Conservation (phyloP, 371 early-diverging fungal species). For the Chytridiales sp. region DNA sequence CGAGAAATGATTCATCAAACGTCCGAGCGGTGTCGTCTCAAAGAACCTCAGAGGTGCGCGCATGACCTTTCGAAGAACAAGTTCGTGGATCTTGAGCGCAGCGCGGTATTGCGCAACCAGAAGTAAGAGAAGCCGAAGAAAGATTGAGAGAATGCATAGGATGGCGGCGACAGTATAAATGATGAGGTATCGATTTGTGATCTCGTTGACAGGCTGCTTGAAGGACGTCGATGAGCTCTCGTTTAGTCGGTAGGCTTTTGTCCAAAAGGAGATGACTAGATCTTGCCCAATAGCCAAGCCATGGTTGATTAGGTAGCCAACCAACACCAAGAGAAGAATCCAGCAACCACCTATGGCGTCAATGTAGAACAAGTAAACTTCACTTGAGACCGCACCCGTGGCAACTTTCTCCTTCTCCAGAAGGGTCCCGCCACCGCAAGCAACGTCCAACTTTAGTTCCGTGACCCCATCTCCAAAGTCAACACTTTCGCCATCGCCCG, state of each 20-base stretch:
- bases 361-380: constrained; percentile 31
- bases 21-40: constrained; percentile 77
- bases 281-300: constrained; percentile 10
- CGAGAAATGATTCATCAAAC: constrained; percentile 58
- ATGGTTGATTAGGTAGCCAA: constrained; percentile 24
- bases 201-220: background rate
- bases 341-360: constrained; percentile 28
- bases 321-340: constrained; percentile 13
- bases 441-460: background rate
- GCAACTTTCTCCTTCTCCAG: constrained; percentile 30
- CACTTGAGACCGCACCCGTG: constrained; percentile 18
- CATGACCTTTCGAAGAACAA: constrained; percentile 19
- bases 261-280: constrained; percentile 9
- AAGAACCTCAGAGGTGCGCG: constrained; percentile 70
- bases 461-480: background rate
- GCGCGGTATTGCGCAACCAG: constrained; percentile 9
- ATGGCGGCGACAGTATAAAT: constrained; percentile 16
- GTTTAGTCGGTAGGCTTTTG: constrained; percentile 2
- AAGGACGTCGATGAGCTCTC: background rate
- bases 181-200: constrained; percentile 15
- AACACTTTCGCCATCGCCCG: background rate
- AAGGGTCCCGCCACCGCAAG: constrained; percentile 11
- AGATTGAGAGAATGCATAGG: constrained; percentile 3
- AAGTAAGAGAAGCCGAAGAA: constrained; percentile 7
- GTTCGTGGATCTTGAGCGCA: constrained; percentile 17